Percentiles rank a stretch among this genome's conserved stretches.
phyloP scores from a whole-genome alignment of 192 early-diverging fungal genomes.

The Gamsiella multidivaricata region DNA sequence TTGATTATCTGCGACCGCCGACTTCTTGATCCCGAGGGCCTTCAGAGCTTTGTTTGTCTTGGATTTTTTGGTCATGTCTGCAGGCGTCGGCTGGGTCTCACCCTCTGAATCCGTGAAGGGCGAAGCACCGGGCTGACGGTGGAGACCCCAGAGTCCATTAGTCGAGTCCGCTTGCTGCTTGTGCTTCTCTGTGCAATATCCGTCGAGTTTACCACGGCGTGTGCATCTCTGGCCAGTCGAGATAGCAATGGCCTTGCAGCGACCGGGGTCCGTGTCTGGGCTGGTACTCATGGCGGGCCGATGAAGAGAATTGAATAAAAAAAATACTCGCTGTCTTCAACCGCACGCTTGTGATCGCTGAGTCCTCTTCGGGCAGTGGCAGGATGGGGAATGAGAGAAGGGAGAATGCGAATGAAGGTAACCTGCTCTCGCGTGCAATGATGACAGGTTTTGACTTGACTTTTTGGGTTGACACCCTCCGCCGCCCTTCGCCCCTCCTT shows the following conservation, averaged over 20 bases:
- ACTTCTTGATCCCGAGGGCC: constrained; percentile 22
- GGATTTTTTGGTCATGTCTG: constrained; percentile 6
- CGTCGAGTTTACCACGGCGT: constrained; percentile 37
- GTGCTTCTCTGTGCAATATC: constrained; percentile 49
- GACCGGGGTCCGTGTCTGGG: too few relatives aligned
- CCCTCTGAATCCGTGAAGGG: constrained; percentile 21
- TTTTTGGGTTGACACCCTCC: too few relatives aligned
- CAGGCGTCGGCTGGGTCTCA: neutral
- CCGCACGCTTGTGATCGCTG: too few relatives aligned
- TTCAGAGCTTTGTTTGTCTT: constrained; percentile 27
- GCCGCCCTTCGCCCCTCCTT: too few relatives aligned
- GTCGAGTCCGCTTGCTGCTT: constrained; percentile 19
- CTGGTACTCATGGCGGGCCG: too few relatives aligned
- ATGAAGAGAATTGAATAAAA: too few relatives aligned
- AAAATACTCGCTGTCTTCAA: too few relatives aligned
- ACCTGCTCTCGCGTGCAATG: too few relatives aligned
- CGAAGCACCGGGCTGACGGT: neutral
- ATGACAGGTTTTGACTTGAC: too few relatives aligned
- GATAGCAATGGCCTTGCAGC: constrained; percentile 51
- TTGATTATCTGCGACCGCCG: constrained; percentile 1
- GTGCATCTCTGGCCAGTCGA: constrained; percentile 38
- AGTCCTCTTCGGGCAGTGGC: too few relatives aligned
- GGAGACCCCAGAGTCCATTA: constrained; percentile 1
- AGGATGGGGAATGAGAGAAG: too few relatives aligned
- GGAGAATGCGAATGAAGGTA: too few relatives aligned